Percentiles rank a stretch among this genome's conserved stretches.
These are phyloP conservation scores for Saccharomycopsis fermentans DNA, from an alignment of 805 yeast genomes.

Conservation along the genomic window DNA sequence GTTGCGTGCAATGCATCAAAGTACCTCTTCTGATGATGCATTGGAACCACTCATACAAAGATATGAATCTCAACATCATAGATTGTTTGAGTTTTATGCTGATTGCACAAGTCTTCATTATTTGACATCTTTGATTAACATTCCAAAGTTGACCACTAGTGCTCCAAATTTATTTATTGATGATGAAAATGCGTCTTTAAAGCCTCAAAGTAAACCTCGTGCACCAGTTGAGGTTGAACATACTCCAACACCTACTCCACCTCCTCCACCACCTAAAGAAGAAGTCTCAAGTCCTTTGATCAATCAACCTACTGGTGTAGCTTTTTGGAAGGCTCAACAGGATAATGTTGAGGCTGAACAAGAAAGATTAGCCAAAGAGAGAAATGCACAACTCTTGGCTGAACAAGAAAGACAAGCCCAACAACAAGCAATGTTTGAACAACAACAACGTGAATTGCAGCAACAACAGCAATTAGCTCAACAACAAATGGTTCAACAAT, in stretches of 20 bases:
- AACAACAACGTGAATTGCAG: conserved; percentile 62
- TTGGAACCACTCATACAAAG: conserved; percentile 63
- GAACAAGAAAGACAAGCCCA: conserved; percentile 61
- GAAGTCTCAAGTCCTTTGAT: conserved; percentile 28
- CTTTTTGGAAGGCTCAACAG: conserved; percentile 37
- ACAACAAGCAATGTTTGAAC: conserved; percentile 57
- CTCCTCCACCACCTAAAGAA: conserved; percentile 23
- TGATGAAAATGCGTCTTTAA: conserved; percentile 21
- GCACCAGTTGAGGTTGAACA: conserved; percentile 24
- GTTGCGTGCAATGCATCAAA: conserved; percentile 77
- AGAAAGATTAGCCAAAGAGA: conserved; percentile 47
- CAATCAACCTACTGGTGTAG: conserved; percentile 47
- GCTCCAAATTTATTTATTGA: conserved; percentile 27
- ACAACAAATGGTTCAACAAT: conserved; percentile 57
- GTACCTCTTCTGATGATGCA: conserved; percentile 66
- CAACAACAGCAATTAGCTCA: conserved; percentile 62
- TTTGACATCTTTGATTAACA: conserved; percentile 13
- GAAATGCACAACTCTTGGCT: conserved; percentile 51
- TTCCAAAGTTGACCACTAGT: conserved; percentile 20
- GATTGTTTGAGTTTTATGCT: conserved; percentile 74
- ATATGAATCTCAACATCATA: conserved; percentile 54
- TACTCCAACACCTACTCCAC: conserved; percentile 27
- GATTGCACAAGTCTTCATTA: conserved; percentile 49
- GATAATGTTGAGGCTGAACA: conserved; percentile 50
- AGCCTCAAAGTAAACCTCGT: conserved; percentile 12